These are phyloP conservation scores for Phytophthora macrochlamydospora DNA, from an alignment of 352 stramenopile genomes.

Conservation along the genomic window DNA sequence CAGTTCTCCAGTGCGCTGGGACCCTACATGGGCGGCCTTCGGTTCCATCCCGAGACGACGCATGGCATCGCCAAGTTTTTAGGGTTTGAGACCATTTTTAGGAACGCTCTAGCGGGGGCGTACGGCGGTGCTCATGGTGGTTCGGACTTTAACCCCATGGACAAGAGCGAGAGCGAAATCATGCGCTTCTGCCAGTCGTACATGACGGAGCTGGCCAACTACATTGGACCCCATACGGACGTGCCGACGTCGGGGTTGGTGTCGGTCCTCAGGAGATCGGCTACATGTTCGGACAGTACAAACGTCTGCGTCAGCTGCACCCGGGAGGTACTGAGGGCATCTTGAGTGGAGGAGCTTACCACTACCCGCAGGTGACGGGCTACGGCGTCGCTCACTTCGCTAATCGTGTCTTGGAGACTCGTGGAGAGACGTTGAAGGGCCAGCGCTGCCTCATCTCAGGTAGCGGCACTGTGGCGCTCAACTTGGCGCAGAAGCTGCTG, in stretches of 20 bases:
- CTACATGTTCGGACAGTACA: constrained; percentile 99
- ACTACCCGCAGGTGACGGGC: constrained; percentile 92
- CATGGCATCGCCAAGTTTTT: constrained; percentile 90
- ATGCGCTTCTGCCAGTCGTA: constrained; percentile 98
- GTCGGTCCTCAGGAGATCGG: constrained; percentile 94
- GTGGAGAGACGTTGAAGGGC: constrained; percentile 93
- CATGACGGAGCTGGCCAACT: constrained; percentile 98
- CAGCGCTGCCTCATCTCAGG: constrained; percentile 98
- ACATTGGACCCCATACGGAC: constrained; percentile 97
- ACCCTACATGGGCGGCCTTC: constrained; percentile 96
- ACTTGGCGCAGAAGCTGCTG: constrained; percentile 95
- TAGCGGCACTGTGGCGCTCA: constrained; percentile 93
- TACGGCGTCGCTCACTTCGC: constrained; percentile 96
- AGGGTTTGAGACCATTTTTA: constrained; percentile 96
- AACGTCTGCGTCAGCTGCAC: constrained; percentile 91
- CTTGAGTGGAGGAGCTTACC: constrained; percentile 88
- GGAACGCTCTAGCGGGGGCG: constrained; percentile 91
- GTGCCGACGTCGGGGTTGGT: constrained; percentile 95
- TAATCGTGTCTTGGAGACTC: constrained; percentile 92
- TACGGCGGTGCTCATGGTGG: constrained; percentile 88
- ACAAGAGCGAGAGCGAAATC: constrained; percentile 98
- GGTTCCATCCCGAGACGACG: constrained; percentile 94
- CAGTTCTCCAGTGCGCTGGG: constrained; percentile 94
- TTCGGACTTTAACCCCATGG: constrained; percentile 97
- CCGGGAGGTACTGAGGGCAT: constrained; percentile 84